Evolutionary conservation across 2,329 filamentous ascomycete genomes (phyloP).

Genomic region (Dendryphion nanum): DNA sequence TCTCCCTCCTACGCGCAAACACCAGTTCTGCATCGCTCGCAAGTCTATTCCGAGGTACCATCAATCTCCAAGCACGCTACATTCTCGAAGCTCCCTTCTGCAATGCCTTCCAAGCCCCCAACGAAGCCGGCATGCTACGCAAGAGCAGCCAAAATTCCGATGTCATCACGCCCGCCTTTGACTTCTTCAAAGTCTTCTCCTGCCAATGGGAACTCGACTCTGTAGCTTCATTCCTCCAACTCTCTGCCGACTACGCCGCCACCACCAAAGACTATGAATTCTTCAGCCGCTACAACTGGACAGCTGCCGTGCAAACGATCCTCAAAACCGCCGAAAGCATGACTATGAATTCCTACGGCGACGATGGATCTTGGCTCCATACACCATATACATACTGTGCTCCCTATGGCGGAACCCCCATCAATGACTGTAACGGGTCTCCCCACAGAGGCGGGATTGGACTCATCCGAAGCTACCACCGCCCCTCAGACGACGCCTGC

Average conservation of each 20-base stretch:
- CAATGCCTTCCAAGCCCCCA: conserved; percentile 53
- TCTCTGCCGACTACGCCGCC: conserved; percentile 47
- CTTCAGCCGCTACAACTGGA: conserved; percentile 49
- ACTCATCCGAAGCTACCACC: conserved; percentile 49
- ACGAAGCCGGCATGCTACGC: conserved; percentile 42
- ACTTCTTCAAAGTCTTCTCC: conserved; percentile 47
- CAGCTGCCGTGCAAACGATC: conserved; percentile 42
- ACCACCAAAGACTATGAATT: conserved; percentile 47
- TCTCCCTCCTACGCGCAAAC: conserved; percentile 56
- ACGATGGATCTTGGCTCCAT: conserved; percentile 43
- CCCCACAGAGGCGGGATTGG: conserved; percentile 49
- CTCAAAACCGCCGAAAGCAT: conserved; percentile 46
- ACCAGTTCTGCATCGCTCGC: conserved; percentile 52
- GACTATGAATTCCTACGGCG: conserved; percentile 48
- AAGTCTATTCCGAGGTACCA: conserved; percentile 65
- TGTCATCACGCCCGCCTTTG: conserved; percentile 43
- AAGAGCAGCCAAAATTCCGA: conserved; percentile 42
- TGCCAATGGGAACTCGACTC: conserved; percentile 56
- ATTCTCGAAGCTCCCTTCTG: conserved; percentile 58
- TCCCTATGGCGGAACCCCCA: conserved; percentile 44
- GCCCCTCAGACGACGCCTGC: conserved; percentile 50
- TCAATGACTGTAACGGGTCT: conserved; percentile 54
- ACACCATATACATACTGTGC: conserved; percentile 49
- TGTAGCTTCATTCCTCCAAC: conserved; percentile 50
- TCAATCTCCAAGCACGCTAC: conserved; percentile 70